Evolutionary conservation across 139 green algal genomes (phyloP), one percentile per base, ranked within the genome.

Genomic region (Penium margaritaceum): DNA sequence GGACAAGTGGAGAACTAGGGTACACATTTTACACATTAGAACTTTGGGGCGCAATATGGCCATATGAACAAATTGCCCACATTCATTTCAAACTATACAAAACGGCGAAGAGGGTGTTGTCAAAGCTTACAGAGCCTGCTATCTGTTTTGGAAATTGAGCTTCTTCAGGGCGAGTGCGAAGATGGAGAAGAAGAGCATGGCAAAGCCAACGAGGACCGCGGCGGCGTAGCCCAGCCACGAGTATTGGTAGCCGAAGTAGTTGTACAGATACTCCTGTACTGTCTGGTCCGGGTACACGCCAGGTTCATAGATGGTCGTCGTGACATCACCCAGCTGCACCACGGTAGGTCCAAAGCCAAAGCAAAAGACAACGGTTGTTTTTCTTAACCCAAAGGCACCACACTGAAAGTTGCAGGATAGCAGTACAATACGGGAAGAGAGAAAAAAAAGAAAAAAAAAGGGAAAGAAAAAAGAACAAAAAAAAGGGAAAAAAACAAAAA

Each of bases 181-280:
- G 3, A 74, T 37, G 15, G 5, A 34, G 14, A 37, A 75, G 32
- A 79, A 79, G 19, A 77, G 35, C 17, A 79, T 33, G 34, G 69
- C 67, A 43, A 79, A 79, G 5, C 64, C 72, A 30, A 73, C 3
- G 9, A 78, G 21, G 0, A 68, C 46, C 4, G 35, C 69, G 5
- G 38, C 65, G 0, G 30, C 41, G 34, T 53, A 36, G n/a, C 55
- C 55, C 0, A 77, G 12, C 32, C 34, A 51, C 4, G 70, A 29
- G 43, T 83, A 54, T 19, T 75, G 30, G 46, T 74, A 88, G 61
- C 66, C 76, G 67, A 88, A 88, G 33, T 67, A 65, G 1, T 63
- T 24, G 29, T 70, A 41, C 63, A 88, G 30, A 46, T 87, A 88
- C 12, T 60, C 15, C 7, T 53, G 6, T 14, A 88, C 68, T 2